phyloP scores from a whole-genome alignment of 2,329 filamentous ascomycete genomes.

The Metarhizium brunneum region DNA sequence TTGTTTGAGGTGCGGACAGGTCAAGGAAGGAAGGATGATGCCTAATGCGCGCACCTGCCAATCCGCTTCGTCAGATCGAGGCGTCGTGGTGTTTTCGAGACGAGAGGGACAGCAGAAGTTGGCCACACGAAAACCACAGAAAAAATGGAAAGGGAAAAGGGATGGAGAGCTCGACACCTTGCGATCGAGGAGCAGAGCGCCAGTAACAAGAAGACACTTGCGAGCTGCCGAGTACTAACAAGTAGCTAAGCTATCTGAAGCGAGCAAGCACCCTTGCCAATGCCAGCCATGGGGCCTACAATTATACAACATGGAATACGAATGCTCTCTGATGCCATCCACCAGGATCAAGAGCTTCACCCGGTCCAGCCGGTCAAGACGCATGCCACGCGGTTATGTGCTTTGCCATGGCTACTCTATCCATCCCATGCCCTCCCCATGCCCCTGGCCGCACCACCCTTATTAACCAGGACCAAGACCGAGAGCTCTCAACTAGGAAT shows the following conservation, averaged over 20 bases:
- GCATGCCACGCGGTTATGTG: no score
- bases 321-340: no score
- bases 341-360: no score
- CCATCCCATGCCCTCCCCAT: no score
- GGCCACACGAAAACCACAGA: neutral
- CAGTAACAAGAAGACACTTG: neutral
- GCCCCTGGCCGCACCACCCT: neutral
- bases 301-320: neutral
- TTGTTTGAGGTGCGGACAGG: no score
- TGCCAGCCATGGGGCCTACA: neutral
- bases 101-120: neutral
- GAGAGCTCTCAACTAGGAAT: neutral
- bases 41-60: no score
- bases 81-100: neutral
- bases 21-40: no score
- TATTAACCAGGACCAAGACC: neutral
- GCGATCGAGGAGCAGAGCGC: neutral
- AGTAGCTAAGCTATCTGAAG: no score
- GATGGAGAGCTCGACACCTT: neutral
- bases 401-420: no score
- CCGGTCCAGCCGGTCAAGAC: no score
- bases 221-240: neutral
- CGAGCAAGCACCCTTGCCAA: neutral
- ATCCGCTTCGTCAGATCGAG: neutral
- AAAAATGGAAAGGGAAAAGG: neutral